Percentiles rank a stretch among this genome's conserved stretches.
Evolutionary conservation across 2,329 filamentous ascomycete species (phyloP).

Genomic region (Diaporthe vexans): DNA sequence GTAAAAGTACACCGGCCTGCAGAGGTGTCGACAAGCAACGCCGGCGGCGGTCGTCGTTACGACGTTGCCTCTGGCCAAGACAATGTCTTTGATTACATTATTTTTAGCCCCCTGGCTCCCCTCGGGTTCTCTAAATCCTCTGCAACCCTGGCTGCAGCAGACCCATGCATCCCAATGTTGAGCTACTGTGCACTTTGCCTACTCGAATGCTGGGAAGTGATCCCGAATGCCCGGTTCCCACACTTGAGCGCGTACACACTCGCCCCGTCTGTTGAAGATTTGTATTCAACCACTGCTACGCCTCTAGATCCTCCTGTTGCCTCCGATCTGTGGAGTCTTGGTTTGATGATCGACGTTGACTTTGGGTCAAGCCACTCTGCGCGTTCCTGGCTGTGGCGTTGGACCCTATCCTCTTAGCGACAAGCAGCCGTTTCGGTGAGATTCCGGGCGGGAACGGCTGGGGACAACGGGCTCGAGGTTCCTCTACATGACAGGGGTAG

Average conservation of each 20-base stretch:
- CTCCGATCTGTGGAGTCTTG: background rate
- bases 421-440: constrained; percentile 27
- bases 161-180: constrained; percentile 15
- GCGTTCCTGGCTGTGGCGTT: constrained; percentile 30
- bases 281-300: background rate
- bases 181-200: constrained; percentile 19
- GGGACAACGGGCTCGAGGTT: constrained; percentile 2
- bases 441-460: constrained; percentile 22
- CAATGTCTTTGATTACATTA: constrained; percentile 12
- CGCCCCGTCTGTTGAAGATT: background rate
- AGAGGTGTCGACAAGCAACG: background rate
- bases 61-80: constrained; percentile 27
- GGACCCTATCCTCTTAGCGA: constrained; percentile 1
- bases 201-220: background rate
- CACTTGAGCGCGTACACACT: background rate
- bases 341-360: constrained; percentile 12
- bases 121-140: constrained; percentile 21
- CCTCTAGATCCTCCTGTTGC: background rate
- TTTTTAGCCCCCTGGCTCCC: constrained; percentile 1
- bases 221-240: constrained; percentile 24
- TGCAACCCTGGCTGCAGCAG: constrained; percentile 26
- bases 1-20: background rate
- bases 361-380: background rate
- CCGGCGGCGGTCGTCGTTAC: background rate
- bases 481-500: constrained; percentile 21